Base-by-base conservation (phyloP, 2,329 filamentous ascomycete species). In the Capronia coronata region DNA sequence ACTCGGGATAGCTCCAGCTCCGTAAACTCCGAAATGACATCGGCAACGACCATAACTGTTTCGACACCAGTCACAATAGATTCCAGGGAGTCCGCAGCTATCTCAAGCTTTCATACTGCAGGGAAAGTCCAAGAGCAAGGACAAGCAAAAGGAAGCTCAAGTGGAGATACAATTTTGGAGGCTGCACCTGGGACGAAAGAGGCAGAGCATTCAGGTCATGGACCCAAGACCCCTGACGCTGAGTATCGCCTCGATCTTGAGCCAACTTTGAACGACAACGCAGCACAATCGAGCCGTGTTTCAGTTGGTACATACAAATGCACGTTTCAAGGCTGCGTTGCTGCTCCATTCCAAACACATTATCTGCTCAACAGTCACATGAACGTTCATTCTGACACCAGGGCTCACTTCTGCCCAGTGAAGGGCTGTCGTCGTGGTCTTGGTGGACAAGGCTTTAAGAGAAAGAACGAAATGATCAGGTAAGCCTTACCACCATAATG, bases 381-480 rank as follows among this genome's bases (percentile, higher is more conserved):
- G 39, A 83, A 83, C 58, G 80, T 83, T 3, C 80, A 84, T 63
- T 82, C 78, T 2, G 73, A 77, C 61, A 75, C 70, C 43, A 73
- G 80, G n/a, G 78, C 80, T 34, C 80, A 83, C 59, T 83, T 79
- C 60, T 84, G 80, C 62, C 75, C 79, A 1, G 74, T 82, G 7
- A 65, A 70, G 19, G 74, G 71, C 3, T 84, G 80, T 59, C 68
- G 76, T 10, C 74, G 80, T 32, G 74, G 71, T n/a, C 70, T 77
- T 55, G 77, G 78, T n/a, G 80, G 80, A 16, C 79, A 79, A 60
- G 80, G 80, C 1, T 84, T 84, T 69, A 84, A 84, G 63, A 73
- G 80, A 25, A 83, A 83, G 62, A 84, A 84, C 56, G 80, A 84
- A 63, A 83, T 84, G 80, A 82, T 83, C 18, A 54, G 58, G 57